phyloP scores from a whole-genome alignment of 768 basidiomycete genomes.

The Pleurotus eryngii region DNA sequence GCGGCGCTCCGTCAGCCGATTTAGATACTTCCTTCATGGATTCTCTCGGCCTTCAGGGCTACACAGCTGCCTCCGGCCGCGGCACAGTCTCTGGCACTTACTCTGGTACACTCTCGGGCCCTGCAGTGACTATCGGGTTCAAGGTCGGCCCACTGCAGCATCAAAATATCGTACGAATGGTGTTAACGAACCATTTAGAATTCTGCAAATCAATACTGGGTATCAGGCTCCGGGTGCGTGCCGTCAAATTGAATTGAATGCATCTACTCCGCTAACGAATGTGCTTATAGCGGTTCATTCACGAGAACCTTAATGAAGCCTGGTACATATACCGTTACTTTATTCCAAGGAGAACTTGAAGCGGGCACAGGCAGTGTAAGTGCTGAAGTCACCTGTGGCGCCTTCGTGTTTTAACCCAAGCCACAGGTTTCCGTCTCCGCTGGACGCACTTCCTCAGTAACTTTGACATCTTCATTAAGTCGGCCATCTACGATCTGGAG shows the following conservation, averaged over 20 bases:
- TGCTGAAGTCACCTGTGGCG: not conserved
- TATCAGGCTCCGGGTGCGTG: slow-evolving; percentile 31
- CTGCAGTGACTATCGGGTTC: slow-evolving; percentile 38
- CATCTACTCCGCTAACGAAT: not conserved
- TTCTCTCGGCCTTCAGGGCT: slow-evolving; percentile 39
- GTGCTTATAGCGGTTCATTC: slow-evolving; percentile 32
- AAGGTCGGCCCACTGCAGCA: slow-evolving; percentile 22
- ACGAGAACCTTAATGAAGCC: slow-evolving; percentile 44
- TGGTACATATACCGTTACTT: slow-evolving; percentile 43
- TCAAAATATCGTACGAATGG: not conserved
- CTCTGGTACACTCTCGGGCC: slow-evolving; percentile 38
- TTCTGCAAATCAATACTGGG: slow-evolving; percentile 46
- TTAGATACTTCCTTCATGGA: slow-evolving; percentile 44
- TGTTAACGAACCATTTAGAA: slow-evolving; percentile 22
- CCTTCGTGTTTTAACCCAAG: not conserved
- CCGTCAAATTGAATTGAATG: not conserved
- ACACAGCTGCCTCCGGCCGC: slow-evolving; percentile 39
- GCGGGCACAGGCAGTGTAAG: slow-evolving; percentile 37
- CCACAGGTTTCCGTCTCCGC: slow-evolving; percentile 28
- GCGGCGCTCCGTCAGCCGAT: slow-evolving; percentile 37
- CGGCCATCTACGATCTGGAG: slow-evolving; percentile 39
- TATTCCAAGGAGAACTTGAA: slow-evolving; percentile 45
- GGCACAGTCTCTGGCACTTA: slow-evolving; percentile 42
- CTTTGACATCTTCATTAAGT: slow-evolving; percentile 27
- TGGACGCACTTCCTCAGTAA: slow-evolving; percentile 33